Evolutionary conservation across 1,284 basidiomycete species (phyloP), one percentile per base, ranked within the genome.

Genomic region (Heterobasidion occidentale): DNA sequence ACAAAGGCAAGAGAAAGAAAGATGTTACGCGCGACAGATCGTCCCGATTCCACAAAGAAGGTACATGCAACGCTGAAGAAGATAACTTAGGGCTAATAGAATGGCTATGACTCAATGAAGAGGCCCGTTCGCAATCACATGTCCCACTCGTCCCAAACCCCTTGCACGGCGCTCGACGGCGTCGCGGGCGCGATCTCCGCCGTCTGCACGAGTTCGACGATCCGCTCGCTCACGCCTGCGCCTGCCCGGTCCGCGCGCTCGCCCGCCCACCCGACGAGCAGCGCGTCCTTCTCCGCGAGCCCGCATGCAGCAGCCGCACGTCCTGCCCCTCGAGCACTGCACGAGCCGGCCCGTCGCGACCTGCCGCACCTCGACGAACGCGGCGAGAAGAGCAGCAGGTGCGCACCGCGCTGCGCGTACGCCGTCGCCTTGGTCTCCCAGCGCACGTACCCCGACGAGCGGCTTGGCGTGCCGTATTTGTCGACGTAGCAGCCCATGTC

Each of bases 321-420:
- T 88, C 85, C 15, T 64, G 61, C 0, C 77, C 88, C 63, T 89
- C 84, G 51, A 91, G 80, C 20, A 90, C 86, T 92, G 89, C 17
- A 85, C 80, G 19, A 92, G 79, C 55, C 78, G 70, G 3, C 87
- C 83, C 2, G 81, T 84, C 19, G 73, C 68, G 20, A 80, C 70
- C 55, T 82, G 74, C 56, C 90, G 80, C 19, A 91, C 73, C 67
- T 92, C 89, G 63, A 92, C 76, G 65, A 88, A 91, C 54, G 81
- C 77, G 15, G 78, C 9, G 86, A 89, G 69, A 92, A 81, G 42
- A 92, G 78, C 14, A 92, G 74, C 58, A 91, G 58, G 63, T 89
- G 78, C 6, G 72, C 74, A 9, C 78, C 78, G 17, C 85, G 80
- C 52, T 79, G 71, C 9, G 81, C 78, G 63, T 77, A 90, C 3